Base-by-base conservation (phyloP, 2,329 filamentous ascomycete species). In the Cordyceps militaris region DNA sequence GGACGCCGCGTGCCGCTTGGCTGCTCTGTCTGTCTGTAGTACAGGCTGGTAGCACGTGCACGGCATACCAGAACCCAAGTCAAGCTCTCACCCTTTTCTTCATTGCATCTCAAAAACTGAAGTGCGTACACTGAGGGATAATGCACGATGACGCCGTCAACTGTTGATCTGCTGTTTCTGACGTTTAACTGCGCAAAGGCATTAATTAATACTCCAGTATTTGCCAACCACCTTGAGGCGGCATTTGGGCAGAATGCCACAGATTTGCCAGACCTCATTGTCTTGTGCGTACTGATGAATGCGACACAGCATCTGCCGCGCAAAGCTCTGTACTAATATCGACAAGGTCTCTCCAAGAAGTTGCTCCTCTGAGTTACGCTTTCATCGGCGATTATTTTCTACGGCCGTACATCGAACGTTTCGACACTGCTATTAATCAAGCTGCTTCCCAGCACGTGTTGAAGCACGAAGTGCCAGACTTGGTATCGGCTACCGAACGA, bases 111-210 rank as follows among this genome's bases (percentile, higher is more conserved):
- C 28, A 24, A 14, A 24, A 11, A 32, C 36, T 26, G n/a, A 19
- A 48, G 19, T n/a, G 51, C 14, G 44, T 32, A 32, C 21, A 11
- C 32, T 24, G 21, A 36, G 36, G 16, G 51, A 21, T 21, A 38
- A 43, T 10, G 46, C 30, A 49, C 58, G 60, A 70, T 70, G 74
- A 67, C 73, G 56, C 66, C 70, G 52, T 77, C 79, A 43, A 74
- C 78, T 40, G 77, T 95, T 57, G 84, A 86, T 65, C 73, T 91
- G 57, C 87, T 96, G 66, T 80, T 96, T 61, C 73, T 96, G 56
- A 96, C 92, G 11, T 96, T 94, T 77, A 97, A 97, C 70, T 95
- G 90, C 67, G 93, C 82, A 32, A 88, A 89, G 64, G 79, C 79
- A 56, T 73, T 84, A 9, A 83, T 96, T 66, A 79, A 92, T 64